phyloP scores from a whole-genome alignment of 1,284 basidiomycete species.

The Termitomyces sp. region DNA sequence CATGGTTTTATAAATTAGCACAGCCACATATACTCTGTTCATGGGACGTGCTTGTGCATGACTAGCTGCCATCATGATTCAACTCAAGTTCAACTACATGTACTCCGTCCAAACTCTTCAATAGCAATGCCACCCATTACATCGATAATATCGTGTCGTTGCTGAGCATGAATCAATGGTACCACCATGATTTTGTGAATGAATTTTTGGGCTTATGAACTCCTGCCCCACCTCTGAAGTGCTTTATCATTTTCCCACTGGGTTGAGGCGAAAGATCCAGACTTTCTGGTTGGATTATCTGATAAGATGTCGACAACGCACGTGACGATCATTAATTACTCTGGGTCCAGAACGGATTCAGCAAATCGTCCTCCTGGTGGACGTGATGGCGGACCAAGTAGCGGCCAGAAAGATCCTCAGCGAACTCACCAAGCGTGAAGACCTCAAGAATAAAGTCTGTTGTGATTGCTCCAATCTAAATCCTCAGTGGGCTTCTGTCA shows the following conservation, averaged over 20 bases:
- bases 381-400: conserved; percentile 56
- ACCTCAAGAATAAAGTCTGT: conserved; percentile 72
- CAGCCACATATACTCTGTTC: conserved; percentile 10
- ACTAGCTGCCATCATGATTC: background rate
- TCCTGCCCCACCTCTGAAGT: background rate
- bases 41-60: background rate
- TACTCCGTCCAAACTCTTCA: background rate
- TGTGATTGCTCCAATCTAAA: conserved; percentile 81
- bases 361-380: conserved; percentile 13
- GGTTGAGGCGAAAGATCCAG: too few relatives aligned
- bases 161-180: background rate
- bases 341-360: background rate
- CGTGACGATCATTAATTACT: background rate
- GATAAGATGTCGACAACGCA: background rate
- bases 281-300: background rate
- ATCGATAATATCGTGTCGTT: conserved; percentile 2
- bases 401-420: conserved; percentile 66
- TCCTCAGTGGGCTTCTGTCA: conserved; percentile 88
- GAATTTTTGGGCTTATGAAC: background rate
- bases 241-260: too few relatives aligned
- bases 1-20: conserved; percentile 11
- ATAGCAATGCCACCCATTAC: conserved; percentile 12
- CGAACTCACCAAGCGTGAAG: conserved; percentile 69
- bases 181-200: background rate
- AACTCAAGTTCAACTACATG: background rate